Evolutionary conservation across 208 protist species (phyloP).

Genomic region (Wallacemonas collosoma): DNA sequence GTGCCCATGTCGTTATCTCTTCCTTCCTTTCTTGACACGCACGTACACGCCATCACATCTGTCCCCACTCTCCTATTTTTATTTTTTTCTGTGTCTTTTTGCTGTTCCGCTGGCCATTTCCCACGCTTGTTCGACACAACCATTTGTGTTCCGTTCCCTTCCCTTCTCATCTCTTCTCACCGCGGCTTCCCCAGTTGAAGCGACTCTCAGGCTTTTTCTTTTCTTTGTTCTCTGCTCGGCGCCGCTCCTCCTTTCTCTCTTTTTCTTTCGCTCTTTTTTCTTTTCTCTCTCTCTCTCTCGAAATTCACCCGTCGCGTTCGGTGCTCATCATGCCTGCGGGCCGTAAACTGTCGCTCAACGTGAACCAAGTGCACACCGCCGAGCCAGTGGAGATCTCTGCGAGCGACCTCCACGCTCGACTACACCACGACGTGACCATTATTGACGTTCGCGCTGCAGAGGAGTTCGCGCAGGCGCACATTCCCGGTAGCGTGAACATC

Average conservation of each 20-base stretch:
- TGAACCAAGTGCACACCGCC: slow-evolving; percentile 13
- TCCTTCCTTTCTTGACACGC: neutral
- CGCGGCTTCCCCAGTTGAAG: no score
- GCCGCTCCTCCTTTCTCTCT: neutral
- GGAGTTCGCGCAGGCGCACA: slow-evolving; percentile 34
- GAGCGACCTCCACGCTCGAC: slow-evolving; percentile 6
- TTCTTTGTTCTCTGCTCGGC: neutral
- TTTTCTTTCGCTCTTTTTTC: slow-evolving; percentile 8
- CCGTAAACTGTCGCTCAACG: slow-evolving; percentile 11
- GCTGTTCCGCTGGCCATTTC: no score
- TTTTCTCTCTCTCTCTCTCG: neutral
- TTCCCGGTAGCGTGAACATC: slow-evolving; percentile 45
- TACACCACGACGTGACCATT: slow-evolving; percentile 16
- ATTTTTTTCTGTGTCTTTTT: no score
- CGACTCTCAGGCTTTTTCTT: neutral
- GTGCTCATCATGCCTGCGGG: slow-evolving; percentile 1
- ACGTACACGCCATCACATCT: neutral
- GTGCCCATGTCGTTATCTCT: neutral
- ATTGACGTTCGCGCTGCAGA: slow-evolving; percentile 49
- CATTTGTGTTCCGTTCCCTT: neutral
- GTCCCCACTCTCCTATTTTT: no score
- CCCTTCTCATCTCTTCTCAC: neutral
- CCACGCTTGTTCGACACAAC: no score
- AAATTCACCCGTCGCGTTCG: neutral
- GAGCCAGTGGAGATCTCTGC: slow-evolving; percentile 20